These are phyloP conservation scores for Rhynchosporium graminicola DNA, from an alignment of 2,329 filamentous ascomycete species.

Conservation along the genomic window DNA sequence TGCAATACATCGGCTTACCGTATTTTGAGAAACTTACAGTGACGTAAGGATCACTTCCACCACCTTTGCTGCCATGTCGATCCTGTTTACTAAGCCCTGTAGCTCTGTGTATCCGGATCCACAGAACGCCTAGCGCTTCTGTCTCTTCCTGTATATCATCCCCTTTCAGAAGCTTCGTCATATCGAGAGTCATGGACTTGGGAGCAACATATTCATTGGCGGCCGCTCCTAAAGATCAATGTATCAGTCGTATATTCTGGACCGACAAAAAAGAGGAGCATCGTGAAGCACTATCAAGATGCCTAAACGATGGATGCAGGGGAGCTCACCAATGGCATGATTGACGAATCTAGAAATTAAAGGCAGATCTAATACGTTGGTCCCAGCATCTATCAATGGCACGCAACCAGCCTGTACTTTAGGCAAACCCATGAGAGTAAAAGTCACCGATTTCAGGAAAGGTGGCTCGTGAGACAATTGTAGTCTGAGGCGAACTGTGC, in stretches of 20 bases:
- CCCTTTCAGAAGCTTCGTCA: conserved; percentile 86
- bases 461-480: conserved; percentile 89
- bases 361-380: conserved; percentile 89
- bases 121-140: conserved; percentile 83
- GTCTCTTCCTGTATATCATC: conserved; percentile 92
- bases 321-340: conserved; percentile 66
- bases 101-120: conserved; percentile 88
- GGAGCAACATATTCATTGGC: conserved; percentile 91
- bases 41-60: conserved; percentile 93
- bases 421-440: conserved; percentile 91
- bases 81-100: conserved; percentile 91
- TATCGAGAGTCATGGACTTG: conserved; percentile 89
- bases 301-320: background rate
- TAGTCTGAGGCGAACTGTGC: conserved; percentile 78
- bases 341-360: conserved; percentile 81
- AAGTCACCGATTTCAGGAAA: conserved; percentile 87
- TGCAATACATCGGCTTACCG: conserved; percentile 96
- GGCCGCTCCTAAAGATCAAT: conserved; percentile 58
- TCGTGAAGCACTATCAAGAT: background rate
- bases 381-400: conserved; percentile 86
- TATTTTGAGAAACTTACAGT: conserved; percentile 95
- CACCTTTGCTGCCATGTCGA: conserved; percentile 74
- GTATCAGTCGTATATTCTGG: background rate
- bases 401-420: conserved; percentile 88
- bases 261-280: background rate